A percentile compares a stretch with the other conserved stretches of the same genome.
Evolutionary conservation across 2,329 filamentous ascomycete species (phyloP).

Genomic region (Trichophyton simii): DNA sequence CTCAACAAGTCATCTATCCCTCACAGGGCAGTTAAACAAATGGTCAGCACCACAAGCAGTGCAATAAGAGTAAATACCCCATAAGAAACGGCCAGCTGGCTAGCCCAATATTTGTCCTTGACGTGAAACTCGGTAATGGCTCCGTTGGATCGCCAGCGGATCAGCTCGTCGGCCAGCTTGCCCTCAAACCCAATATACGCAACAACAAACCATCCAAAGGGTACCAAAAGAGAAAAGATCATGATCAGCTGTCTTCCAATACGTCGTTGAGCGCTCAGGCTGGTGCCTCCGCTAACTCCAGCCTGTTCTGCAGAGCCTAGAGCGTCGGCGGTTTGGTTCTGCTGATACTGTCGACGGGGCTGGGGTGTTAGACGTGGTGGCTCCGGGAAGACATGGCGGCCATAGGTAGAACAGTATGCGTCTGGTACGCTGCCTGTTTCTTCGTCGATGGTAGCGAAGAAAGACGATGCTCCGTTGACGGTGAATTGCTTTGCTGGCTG

Average conservation of each 20-base stretch:
- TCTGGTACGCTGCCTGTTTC: constrained; percentile 5
- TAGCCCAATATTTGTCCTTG: constrained; percentile 12
- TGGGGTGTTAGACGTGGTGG: constrained; percentile 11
- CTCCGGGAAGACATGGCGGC: constrained; percentile 11
- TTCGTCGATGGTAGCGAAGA: constrained; percentile 6
- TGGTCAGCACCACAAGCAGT: constrained; percentile 7
- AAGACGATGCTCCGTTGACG: background rate
- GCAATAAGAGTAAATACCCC: constrained; percentile 4
- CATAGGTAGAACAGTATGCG: constrained; percentile 9
- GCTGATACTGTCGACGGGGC: background rate
- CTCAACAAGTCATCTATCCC: background rate
- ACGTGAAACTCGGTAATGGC: constrained; percentile 12
- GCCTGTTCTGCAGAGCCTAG: background rate
- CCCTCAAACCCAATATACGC: constrained; percentile 10
- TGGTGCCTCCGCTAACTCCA: background rate
- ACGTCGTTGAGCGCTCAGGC: constrained; percentile 9
- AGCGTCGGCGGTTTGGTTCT: background rate
- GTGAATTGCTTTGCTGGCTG: constrained; percentile 1
- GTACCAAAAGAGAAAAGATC: constrained; percentile 3
- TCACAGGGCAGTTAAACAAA: constrained; percentile 4
- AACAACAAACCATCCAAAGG: constrained; percentile 12
- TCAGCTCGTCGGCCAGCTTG: constrained; percentile 5
- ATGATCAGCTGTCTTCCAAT: constrained; percentile 12
- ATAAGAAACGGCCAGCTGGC: constrained; percentile 4
- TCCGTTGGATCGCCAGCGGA: constrained; percentile 10